phyloP scores from a whole-genome alignment of 139 green algal genomes.

The Chlamydomonas sp. region DNA sequence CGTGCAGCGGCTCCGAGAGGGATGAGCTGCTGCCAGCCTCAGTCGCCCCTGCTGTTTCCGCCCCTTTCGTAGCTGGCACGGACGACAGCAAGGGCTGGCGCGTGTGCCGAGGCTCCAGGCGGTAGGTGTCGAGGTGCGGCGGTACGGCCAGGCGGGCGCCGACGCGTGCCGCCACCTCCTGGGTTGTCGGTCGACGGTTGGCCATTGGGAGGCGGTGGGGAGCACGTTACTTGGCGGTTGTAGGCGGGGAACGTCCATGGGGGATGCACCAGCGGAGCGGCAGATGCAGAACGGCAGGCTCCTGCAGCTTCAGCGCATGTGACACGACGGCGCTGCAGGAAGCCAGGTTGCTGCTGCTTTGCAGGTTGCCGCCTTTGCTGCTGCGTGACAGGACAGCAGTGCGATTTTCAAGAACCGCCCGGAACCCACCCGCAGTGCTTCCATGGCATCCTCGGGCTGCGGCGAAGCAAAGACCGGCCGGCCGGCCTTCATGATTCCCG shows the following conservation, averaged over 20 bases:
- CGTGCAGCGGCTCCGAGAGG: too few species aligned
- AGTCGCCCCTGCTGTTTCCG: too few species aligned
- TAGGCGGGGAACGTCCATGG: neutral
- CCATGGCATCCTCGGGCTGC: conserved; percentile 87
- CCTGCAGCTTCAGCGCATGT: neutral
- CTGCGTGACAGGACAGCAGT: too few species aligned
- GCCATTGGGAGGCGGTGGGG: too few species aligned
- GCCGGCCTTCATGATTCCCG: conserved; percentile 89
- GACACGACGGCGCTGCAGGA: too few species aligned
- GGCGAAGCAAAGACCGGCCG: conserved; percentile 78
- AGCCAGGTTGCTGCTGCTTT: too few species aligned
- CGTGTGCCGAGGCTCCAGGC: neutral
- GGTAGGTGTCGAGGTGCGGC: conserved; percentile 42
- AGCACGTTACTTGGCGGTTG: too few species aligned
- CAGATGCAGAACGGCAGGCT: neutral
- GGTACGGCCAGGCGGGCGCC: conserved; percentile 44
- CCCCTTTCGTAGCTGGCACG: too few species aligned
- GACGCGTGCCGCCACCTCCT: conserved; percentile 56
- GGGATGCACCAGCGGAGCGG: neutral
- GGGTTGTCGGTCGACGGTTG: neutral
- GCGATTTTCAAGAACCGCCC: too few species aligned
- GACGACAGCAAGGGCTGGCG: too few species aligned
- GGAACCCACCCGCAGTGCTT: conserved; percentile 57
- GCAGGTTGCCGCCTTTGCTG: too few species aligned
- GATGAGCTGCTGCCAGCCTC: too few species aligned